Percentiles rank a stretch among this genome's conserved stretches.
Evolutionary conservation across 2,329 filamentous ascomycete species (phyloP).

Genomic region (Diaporthe caulivora): DNA sequence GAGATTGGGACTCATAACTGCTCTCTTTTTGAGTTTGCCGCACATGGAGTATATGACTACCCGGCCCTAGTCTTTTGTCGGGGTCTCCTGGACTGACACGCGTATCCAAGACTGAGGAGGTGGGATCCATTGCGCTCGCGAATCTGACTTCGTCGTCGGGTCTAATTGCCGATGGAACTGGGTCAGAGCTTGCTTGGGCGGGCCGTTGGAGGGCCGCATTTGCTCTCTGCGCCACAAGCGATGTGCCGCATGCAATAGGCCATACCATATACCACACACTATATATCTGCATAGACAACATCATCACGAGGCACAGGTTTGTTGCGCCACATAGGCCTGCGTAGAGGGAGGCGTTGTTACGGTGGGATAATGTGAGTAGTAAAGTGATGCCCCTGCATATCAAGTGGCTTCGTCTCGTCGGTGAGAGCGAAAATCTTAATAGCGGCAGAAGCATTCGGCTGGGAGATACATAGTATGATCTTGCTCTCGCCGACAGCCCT

Average conservation of each 20-base stretch:
- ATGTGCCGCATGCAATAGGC: background rate
- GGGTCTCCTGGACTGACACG: slow-evolving; percentile 13
- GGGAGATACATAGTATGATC: background rate
- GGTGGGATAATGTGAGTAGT: background rate
- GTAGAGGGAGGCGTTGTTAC: slow-evolving; percentile 20
- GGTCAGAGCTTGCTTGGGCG: slow-evolving; percentile 16
- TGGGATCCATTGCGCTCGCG: slow-evolving; percentile 25
- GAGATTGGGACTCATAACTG: background rate
- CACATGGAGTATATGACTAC: background rate
- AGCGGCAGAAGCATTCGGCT: slow-evolving; percentile 27
- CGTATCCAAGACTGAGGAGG: background rate
- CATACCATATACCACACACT: background rate
- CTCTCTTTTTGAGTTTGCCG: background rate
- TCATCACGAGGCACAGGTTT: slow-evolving; percentile 3
- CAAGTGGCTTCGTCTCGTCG: slow-evolving; percentile 6
- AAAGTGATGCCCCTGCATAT: slow-evolving; percentile 19
- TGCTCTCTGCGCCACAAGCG: slow-evolving; percentile 1
- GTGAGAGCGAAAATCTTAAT: slow-evolving; percentile 22
- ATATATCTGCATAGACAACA: background rate
- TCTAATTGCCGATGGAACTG: slow-evolving; percentile 12
- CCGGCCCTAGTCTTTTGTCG: background rate
- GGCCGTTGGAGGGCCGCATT: background rate
- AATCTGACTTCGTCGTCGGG: slow-evolving; percentile 9
- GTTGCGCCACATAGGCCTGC: slow-evolving; percentile 1
- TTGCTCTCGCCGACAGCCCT: slow-evolving; percentile 8